Evolutionary conservation across 495 filamentous ascomycete species (phyloP), one percentile per base, ranked within the genome.

Genomic region (Mycothermus thermophilus): DNA sequence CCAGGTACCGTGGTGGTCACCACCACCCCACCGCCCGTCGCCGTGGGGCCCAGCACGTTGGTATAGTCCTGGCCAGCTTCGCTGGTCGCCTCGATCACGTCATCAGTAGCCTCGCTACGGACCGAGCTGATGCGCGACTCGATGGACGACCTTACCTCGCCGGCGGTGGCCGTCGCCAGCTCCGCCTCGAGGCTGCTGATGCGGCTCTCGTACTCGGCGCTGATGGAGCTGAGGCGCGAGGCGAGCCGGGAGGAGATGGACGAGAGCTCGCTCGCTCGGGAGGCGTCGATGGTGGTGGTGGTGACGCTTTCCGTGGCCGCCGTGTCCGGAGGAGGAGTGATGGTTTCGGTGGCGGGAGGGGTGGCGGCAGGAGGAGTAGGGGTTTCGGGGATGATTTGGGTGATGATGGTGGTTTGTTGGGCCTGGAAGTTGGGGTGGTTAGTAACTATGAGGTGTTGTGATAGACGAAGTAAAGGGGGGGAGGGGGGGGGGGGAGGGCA

Each of bases 141-240:
- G 40, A 45, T 40, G 5, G 34, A 33, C 28, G 31, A 44, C 27
- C 44, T 39, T 20, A 42, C 15, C 3, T 30, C 40, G 15, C 41
- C 34, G 33, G 39, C 52, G 1, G 52, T 50, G 42, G 49, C 47
- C 1, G 57, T 56, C 12, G 50, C 6, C 15, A 50, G 35, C 19
- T 27, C 26, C 1, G 54, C 53, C 20, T 31, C 27, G 34, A 38
- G 34, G 13, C 41, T 44, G 9, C 42, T 38, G 18, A 31, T 6
- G 27, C 21, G 9, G 37, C 34, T 30, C 35, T 20, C 38, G 31
- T 38, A 47, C n/a, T 39, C 24, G 47, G 31, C 39, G 25, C 32
- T 47, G 43, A 47, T 15, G 27, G 42, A 50, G 37, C n/a, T 22
- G 20, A 42, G 5, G 24, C 32, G n/a, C 2, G 47, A 50, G 19